Evolutionary conservation across 2,329 filamentous ascomycete genomes (phyloP), one percentile per base, ranked within the genome.

Genomic region (Didymosphaeria variabile): DNA sequence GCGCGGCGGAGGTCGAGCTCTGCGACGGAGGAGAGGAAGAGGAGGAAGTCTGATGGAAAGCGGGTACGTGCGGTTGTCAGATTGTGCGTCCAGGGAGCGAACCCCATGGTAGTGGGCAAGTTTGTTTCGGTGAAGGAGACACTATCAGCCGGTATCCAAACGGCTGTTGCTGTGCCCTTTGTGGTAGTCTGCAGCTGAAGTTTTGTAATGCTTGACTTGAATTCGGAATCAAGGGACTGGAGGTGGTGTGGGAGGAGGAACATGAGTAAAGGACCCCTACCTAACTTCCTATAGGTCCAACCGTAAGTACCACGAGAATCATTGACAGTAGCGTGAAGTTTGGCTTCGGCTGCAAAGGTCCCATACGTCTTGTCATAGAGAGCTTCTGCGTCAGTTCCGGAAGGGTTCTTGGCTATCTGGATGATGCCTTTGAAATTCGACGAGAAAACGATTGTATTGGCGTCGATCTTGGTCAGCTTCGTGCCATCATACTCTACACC

Each of bases 181-280:
- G 93, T 97, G 0, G 93, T 91, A 0, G 93, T 94, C 59, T 90
- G 87, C 55, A 98, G 81, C 64, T 86, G 83, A 1, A 95, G 75
- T 5, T 81, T 76, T 2, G 81, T 86, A n/a, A 74, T 34, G 42
- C 81, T 72, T 8, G 82, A 81, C 26, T 82, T 80, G 9, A 87
- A 87, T 0, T 78, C 78, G 0, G 77, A 68, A 66, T 92, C 87
- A 62, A 98, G 94, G 0, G 91, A 93, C 34, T 88, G 82, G 3
- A 92, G 75, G 67, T 98, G 95, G 76, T 98, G 95, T 23, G 94
- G 93, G 51, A 99, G 81, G 17, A 91, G 92, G 75, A 91, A 97
- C 89, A 97, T 95, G 65, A 95, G 83, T 23, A 97, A 82, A 3
- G 83, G 85, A 17, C 86, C 81, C 38, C 88, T 82, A 6, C 94